Evolutionary conservation across 495 filamentous ascomycete genomes (phyloP), one percentile per base, ranked within the genome.

Genomic region (Neurospora tetraspora): DNA sequence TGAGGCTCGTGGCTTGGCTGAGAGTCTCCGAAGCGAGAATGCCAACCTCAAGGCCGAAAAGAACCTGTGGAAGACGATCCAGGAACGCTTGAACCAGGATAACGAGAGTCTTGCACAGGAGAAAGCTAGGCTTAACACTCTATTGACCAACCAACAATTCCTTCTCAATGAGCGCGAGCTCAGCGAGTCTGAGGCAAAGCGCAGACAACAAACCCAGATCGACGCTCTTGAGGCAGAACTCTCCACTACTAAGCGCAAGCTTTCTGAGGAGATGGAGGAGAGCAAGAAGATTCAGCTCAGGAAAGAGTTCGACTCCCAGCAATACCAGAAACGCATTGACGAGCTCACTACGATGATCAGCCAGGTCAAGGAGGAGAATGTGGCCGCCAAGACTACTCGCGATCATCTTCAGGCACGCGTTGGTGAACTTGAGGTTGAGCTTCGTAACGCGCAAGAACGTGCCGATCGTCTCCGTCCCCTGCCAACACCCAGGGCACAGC

Each of bases 11-110:
- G 91, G 89, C 72, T 80, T 95, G 42, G 83, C 90, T 11, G 95
- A 99, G 76, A 94, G 93, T 76, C 87, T 98, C 82, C 92, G 94
- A 27, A 93, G 91, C 65, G 96, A 98, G 75, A 95, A 88, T 73
- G 92, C 94, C 23, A 97, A 97, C 79, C 88, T 97, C 12, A 96
- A 95, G 80, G 94, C 94, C 0, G 95, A 98, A 77, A 96, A 95
- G 80, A 90, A 90, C 5, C 85, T 98, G 31, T 95, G 91, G 92
- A 97, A 95, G 82, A 92, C 88, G 68, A 95, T 98, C 72, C 93
- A 98, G 78, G 90, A 92, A 74, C 88, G 96, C 43, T 85, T 98
- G 23, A 90, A 85, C 73, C 92, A 94, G 68, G 96, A 98, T 74
- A 96, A 93, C 70, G 92, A 94, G 74, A 88, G 83, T 14, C 84